Percentiles rank a stretch among this genome's conserved stretches.
phyloP scores from a whole-genome alignment of 1,139 yeast genomes.

The Waltiozyma sp. region DNA sequence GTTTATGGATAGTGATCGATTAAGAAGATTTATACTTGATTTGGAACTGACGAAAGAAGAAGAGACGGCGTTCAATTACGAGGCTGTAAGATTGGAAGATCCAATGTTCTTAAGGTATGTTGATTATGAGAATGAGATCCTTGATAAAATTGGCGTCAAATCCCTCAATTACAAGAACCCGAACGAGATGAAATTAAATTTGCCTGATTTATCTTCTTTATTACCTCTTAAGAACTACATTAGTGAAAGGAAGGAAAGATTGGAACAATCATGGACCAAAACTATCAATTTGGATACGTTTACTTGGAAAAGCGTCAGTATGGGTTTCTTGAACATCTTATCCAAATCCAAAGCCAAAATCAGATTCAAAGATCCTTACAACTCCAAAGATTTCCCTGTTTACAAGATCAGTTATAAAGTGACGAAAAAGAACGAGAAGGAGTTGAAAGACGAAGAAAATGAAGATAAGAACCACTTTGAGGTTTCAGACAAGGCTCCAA shows the following conservation, averaged over 20 bases:
- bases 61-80: slow-evolving; percentile 14
- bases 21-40: slow-evolving; percentile 58
- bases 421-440: background rate
- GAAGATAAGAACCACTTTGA: background rate
- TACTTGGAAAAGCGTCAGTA: slow-evolving; percentile 20
- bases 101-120: slow-evolving; percentile 6
- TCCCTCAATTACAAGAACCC: background rate
- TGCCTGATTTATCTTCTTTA: slow-evolving; percentile 9
- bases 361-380: slow-evolving; percentile 37
- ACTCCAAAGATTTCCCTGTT: slow-evolving; percentile 24
- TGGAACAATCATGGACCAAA: slow-evolving; percentile 21
- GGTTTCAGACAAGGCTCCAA: background rate
- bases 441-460: background rate
- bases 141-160: slow-evolving; percentile 13
- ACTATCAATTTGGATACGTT: slow-evolving; percentile 3
- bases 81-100: background rate
- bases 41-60: slow-evolving; percentile 38
- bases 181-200: background rate
- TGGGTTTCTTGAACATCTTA: slow-evolving; percentile 14
- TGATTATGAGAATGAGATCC: slow-evolving; percentile 15
- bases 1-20: slow-evolving; percentile 35
- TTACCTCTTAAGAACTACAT: slow-evolving; percentile 15
- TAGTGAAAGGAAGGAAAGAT: slow-evolving; percentile 22
- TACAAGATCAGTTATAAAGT: background rate
- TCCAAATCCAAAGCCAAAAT: slow-evolving; percentile 34